Evolutionary conservation across 495 filamentous ascomycete genomes (phyloP), one percentile per base, ranked within the genome.

Genomic region (Tuber brumale): DNA sequence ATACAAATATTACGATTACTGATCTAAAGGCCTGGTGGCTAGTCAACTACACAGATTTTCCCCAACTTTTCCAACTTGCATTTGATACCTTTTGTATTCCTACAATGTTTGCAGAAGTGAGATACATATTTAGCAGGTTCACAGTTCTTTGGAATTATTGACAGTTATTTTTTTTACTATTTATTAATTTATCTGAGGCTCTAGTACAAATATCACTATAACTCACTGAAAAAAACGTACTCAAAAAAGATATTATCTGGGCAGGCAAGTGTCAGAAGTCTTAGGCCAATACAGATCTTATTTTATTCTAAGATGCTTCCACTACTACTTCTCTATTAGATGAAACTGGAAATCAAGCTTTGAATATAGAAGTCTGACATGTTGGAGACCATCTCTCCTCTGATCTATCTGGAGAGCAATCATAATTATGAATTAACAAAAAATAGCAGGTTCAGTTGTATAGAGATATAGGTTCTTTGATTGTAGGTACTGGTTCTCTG

Each of bases 201-300:
- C 42, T 69, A 44, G 45, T 66, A 57, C 41, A 3, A 76, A 76
- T 31, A 70, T 72, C 69, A 9, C 27, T 0, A 43, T 72, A 12
- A 76, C 51, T 0, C 27, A 69, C n/a, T 0, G 12, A 2, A 8
- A n/a, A n/a, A 73, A 76, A 16, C 21, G 27, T n/a, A 10, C 45
- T 73, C 10, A 10, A 42, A 18, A 57, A 76, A 18, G 31, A 46
- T 27, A 76, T 37, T 3, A 76, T 76, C 45, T 42, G 73, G 48
- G 75, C 70, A 0, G 51, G 70, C 0, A 42, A 73, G 48, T 76
- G 61, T 69, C 75, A 70, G 31, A 76, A 70, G 8, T 76, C 75
- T 1, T 76, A 8, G 57, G 75, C 51, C 18, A 2, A 45, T 0
- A 19, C n/a, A 2, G 51, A 39, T 0, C 70, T 76, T 0, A 76